Evolutionary conservation across 495 filamentous ascomycete genomes (phyloP).

Genomic region (Elasticomyces elasticus): DNA sequence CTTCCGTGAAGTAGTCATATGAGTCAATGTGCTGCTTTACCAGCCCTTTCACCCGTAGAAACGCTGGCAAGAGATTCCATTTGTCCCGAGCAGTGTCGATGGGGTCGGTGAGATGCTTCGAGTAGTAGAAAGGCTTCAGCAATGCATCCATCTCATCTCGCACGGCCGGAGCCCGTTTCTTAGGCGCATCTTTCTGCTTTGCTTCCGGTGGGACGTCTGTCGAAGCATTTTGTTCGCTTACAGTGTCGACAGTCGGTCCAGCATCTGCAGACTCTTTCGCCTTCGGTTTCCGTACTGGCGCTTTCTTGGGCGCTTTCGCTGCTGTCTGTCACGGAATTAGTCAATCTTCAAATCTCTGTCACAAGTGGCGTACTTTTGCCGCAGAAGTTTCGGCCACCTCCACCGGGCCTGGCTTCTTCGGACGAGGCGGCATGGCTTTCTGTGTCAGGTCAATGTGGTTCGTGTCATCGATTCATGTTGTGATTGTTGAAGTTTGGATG

Average conservation of each 20-base stretch:
- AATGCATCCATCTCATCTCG: constrained; percentile 53
- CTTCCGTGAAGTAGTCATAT: constrained; percentile 92
- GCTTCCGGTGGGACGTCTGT: background rate
- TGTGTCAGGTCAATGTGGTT: background rate
- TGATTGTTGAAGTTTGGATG: too few relatives aligned
- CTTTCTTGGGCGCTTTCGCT: constrained; percentile 8
- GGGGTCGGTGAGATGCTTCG: constrained; percentile 82
- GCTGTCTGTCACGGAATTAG: constrained; percentile 6
- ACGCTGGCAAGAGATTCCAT: constrained; percentile 92
- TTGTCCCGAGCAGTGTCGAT: constrained; percentile 91
- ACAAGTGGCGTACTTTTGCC: constrained; percentile 9
- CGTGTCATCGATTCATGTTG: background rate
- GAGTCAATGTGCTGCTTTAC: constrained; percentile 98
- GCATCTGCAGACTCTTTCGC: constrained; percentile 6
- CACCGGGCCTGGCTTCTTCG: constrained; percentile 18
- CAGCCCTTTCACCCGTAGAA: constrained; percentile 91
- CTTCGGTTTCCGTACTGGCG: constrained; percentile 1
- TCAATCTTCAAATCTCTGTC: background rate
- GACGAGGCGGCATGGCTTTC: constrained; percentile 18
- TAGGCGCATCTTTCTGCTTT: background rate
- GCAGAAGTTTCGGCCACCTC: constrained; percentile 17
- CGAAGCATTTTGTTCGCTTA: background rate
- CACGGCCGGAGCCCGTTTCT: constrained; percentile 3
- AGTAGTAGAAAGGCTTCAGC: constrained; percentile 90
- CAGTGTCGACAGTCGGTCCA: background rate